Percentiles rank a stretch among this genome's conserved stretches.
Evolutionary conservation across 192 early-diverging fungal genomes (phyloP).

Genomic region (Gamsiella multidivaricata): DNA sequence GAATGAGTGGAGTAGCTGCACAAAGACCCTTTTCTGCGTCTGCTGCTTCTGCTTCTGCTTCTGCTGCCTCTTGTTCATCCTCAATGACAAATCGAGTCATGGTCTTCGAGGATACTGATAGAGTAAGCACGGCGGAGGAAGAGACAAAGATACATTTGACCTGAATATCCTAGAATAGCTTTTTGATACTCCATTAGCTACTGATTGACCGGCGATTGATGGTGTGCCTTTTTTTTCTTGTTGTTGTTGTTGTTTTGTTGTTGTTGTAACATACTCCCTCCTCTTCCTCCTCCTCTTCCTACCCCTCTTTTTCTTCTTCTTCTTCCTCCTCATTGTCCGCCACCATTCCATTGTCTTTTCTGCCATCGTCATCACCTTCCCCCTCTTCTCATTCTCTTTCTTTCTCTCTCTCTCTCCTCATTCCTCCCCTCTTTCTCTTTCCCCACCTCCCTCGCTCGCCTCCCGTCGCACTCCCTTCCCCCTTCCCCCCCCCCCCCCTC

Average conservation of each 20-base stretch:
- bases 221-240: not conserved
- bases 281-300: not conserved
- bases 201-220: not conserved
- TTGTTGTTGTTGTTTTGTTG: too few species aligned
- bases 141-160: too few species aligned
- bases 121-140: too few species aligned
- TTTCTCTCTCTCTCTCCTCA: not conserved
- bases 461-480: not conserved
- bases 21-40: not conserved
- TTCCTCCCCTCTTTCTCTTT: not conserved
- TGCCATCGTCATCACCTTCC: too few species aligned
- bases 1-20: not conserved
- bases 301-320: not conserved
- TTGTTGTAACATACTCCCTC: too few species aligned
- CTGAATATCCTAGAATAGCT: too few species aligned
- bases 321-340: not conserved
- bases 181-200: too few species aligned
- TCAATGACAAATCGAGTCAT: too few species aligned
- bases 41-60: too few species aligned
- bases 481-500: not conserved
- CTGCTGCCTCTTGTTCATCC: too few species aligned
- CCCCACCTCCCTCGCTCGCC: not conserved
- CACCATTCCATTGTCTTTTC: not conserved
- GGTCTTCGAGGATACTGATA: too few species aligned
- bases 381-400: slow-evolving; percentile 1